Base-by-base conservation (phyloP, 371 early-diverging fungal species). In the Apophysomyces trapeziformis region DNA sequence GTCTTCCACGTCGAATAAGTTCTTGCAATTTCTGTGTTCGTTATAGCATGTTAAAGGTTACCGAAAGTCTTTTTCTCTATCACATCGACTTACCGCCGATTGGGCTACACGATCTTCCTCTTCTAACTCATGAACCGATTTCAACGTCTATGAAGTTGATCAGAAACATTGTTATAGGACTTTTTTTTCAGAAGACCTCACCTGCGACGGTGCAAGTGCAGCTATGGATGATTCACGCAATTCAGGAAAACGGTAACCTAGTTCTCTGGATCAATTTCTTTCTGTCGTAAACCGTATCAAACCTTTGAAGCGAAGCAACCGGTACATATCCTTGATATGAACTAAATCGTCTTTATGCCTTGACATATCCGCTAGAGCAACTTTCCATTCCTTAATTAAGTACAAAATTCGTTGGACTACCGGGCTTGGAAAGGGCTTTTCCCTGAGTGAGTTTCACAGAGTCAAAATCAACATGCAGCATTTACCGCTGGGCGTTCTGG, bases 311-410 rank as follows among this genome's bases (percentile, higher is more conserved):
- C 86, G 72, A 62, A 99, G 80, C 18, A 97, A 78, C 21, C 93
- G 84, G 77, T 94, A 92, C 96, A 99, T 96, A 62, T 97, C 96
- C 67, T 92, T 89, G 72, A 99, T 98, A 71, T 95, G 87, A 64
- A 87, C 86, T 58, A 99, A 84, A 73, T 99, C 99, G 45, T 95
- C 92, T 67, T 92, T 92, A 79, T 96, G 92, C 50, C 95, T 87
- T 5, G 96, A 95, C 64, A 88, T 87, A 26, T 87, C 89, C 63
- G 93, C 92, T 11, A 98, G 72, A 1, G 97, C 94, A 13, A 90
- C 83, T 50, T 94, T 92, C 99, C 99, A 99, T 70, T 93, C 93
- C 70, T 96, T 93, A 60, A 99, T 92, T 72, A 97, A 74, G 68
- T 96, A 96, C 63, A 99, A 77, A 63, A 98, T 95, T 61, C 92